Evolutionary conservation across 768 basidiomycete genomes (phyloP), one percentile per base, ranked within the genome.

Genomic region (Auricularia cornea): DNA sequence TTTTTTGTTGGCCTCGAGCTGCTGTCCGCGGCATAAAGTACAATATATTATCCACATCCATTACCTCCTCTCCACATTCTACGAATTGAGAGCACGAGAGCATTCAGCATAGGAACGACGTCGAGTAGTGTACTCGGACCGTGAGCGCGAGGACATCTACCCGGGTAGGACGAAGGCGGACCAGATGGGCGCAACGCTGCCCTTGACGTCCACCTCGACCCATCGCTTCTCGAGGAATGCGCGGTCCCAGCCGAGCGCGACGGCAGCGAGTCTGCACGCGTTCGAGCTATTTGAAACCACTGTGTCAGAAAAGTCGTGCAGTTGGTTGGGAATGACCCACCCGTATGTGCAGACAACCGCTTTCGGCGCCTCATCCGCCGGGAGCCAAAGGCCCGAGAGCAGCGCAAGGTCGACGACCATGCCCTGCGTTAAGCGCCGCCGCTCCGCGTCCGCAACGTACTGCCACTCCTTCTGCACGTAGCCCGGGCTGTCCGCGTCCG

Each of bases 341-440:
- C 80, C 82, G n/a, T 84, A 70, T 3, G 83, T 80, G 69, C 87
- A 88, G 33, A 89, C 71, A 4, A 77, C 75, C 26, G 83, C 84
- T 16, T 77, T 77, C 1, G 87, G 85, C 20, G 71, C 69, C 44
- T 82, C 81, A 16, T 73, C 74, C 8, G 73, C 68, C 65, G 71
- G 72, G 3, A 48, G 20, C 88, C 88, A 90, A 48, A 84, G 68
- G 18, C 88, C 88, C 62, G 80, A 83, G 29, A 88, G 64, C 68
- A 89, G 64, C 12, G 88, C 88, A 64, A 88, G 80, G 71, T 90
- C 88, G 5, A 89, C 82, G 57, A 90, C 70, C 78, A 85, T 82
- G 2, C 88, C 88, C 59, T 77, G 78, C 20, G 87, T 88, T 30
- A 82, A 77, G n/a, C 68, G 68, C 18, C 81, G 71, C 62, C 86